A percentile compares a stretch with the other conserved stretches of the same genome.
phyloP scores from a whole-genome alignment of 495 filamentous ascomycete genomes.

The Neurospora pannonica region DNA sequence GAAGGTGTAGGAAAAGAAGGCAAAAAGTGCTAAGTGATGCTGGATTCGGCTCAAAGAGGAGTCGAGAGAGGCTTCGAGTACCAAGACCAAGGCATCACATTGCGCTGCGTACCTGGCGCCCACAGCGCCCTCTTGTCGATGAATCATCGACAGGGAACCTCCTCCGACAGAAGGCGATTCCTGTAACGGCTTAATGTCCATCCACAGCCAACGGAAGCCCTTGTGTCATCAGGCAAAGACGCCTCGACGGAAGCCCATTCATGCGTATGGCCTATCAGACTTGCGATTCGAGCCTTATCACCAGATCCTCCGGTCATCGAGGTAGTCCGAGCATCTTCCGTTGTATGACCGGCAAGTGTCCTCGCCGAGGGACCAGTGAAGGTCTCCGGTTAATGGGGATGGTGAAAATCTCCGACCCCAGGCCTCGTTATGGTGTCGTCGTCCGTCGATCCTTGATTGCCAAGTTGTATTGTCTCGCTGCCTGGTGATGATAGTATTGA shows the following conservation, averaged over 20 bases:
- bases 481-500: too few species aligned
- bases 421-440: not conserved
- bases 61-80: not conserved
- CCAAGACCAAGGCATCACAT: not conserved
- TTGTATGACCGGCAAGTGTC: not conserved
- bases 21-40: not conserved
- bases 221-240: not conserved
- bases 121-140: not conserved
- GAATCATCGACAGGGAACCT: not conserved
- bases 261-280: not conserved
- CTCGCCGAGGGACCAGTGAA: not conserved
- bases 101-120: not conserved
- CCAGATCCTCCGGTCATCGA: not conserved
- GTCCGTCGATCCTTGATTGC: too few species aligned
- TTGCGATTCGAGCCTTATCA: not conserved
- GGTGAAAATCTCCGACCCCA: not conserved
- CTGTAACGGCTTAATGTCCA: not conserved
- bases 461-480: too few species aligned
- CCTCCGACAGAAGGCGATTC: not conserved
- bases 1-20: not conserved
- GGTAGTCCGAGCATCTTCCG: not conserved
- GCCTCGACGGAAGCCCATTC: not conserved
- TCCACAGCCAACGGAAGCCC: not conserved
- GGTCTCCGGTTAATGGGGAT: not conserved
- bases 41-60: not conserved